Conservation (phyloP, 257 asterid genomes). For the Capsicum baccatum region DNA sequence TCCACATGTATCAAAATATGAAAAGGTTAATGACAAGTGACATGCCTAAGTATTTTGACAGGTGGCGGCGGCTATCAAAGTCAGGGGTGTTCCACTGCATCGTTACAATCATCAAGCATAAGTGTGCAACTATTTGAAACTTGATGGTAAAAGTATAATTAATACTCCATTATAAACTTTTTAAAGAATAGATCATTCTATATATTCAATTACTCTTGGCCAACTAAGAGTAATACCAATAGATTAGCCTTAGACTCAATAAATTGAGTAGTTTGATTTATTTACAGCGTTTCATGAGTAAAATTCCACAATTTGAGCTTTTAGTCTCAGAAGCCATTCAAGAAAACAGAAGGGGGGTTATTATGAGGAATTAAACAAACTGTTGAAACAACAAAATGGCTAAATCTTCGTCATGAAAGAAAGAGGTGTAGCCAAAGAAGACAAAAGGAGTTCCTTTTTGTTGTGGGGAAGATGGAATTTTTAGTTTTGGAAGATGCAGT, state of each 20-base stretch:
- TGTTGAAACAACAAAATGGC: neutral
- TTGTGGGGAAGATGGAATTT: neutral
- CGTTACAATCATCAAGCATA: neutral
- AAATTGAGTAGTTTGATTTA: neutral
- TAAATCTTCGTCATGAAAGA: neutral
- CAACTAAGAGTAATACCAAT: neutral
- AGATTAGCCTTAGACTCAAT: neutral
- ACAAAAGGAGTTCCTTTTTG: neutral
- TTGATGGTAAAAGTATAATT: neutral
- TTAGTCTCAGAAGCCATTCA: constrained; percentile 9
- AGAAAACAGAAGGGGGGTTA: neutral
- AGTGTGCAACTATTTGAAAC: neutral
- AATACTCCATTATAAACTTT: neutral
- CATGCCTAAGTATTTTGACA: neutral
- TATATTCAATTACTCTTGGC: neutral
- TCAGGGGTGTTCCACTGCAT: neutral
- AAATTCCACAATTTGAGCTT: neutral
- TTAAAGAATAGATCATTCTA: neutral
- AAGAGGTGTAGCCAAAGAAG: neutral
- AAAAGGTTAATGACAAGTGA: neutral
- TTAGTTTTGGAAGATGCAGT: neutral
- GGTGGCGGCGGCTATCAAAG: neutral
- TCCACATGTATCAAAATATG: neutral
- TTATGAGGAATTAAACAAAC: neutral
- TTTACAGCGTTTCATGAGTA: neutral